phyloP scores from a whole-genome alignment of 2,329 filamentous ascomycete species.

The Dactylellina leptospora region DNA sequence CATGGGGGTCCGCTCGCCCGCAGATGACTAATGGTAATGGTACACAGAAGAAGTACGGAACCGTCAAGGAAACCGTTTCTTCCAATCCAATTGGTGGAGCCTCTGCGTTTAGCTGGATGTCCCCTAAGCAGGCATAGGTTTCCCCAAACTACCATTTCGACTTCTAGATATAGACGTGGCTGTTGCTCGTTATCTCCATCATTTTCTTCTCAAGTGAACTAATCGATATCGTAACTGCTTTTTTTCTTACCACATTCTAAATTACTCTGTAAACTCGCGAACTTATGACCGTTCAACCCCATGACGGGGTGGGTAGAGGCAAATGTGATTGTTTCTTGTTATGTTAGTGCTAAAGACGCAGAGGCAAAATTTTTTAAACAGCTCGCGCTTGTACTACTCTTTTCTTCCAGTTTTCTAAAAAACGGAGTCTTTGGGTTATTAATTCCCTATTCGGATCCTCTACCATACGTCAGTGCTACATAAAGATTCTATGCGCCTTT shows the following conservation, averaged over 20 bases:
- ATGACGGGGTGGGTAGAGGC: too few species aligned
- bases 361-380: not conserved
- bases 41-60: slow-evolving; percentile 49
- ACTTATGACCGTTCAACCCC: too few species aligned
- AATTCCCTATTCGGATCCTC: not conserved
- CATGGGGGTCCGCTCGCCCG: slow-evolving; percentile 36
- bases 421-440: not conserved
- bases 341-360: not conserved
- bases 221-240: slow-evolving; percentile 7
- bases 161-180: not conserved
- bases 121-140: slow-evolving; percentile 58
- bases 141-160: not conserved
- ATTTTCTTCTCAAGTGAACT: slow-evolving; percentile 8
- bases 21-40: slow-evolving; percentile 39
- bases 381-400: not conserved
- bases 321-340: too few species aligned
- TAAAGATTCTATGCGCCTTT: too few species aligned
- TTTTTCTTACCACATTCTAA: slow-evolving; percentile 3
- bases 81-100: slow-evolving; percentile 85
- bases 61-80: slow-evolving; percentile 57
- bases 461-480: not conserved
- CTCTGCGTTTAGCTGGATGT: slow-evolving; percentile 93
- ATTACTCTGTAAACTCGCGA: too few species aligned
- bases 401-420: not conserved
- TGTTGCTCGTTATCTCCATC: not conserved